Conservation (phyloP, 2,329 filamentous ascomycete genomes). For the Aurifilum marmelostoma region DNA sequence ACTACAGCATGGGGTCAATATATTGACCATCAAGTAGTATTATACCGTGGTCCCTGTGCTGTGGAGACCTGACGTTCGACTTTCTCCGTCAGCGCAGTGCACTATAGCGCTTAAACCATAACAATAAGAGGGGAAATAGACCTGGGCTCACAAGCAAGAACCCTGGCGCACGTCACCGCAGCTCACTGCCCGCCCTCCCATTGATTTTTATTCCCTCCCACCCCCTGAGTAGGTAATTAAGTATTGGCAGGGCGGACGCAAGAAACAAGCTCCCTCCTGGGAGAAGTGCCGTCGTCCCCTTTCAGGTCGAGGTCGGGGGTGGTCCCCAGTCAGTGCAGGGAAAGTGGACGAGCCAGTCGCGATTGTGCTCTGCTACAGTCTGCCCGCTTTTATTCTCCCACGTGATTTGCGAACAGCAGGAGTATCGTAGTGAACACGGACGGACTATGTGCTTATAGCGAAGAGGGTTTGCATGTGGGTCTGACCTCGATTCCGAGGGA, state of each 20-base stretch:
- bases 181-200: not conserved
- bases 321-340: conserved; percentile 13
- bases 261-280: not conserved
- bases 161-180: conserved; percentile 10
- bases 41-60: conserved; percentile 20
- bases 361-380: conserved; percentile 11
- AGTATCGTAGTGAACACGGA: not conserved
- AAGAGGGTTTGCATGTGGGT: not conserved
- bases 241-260: not conserved
- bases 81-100: conserved; percentile 11
- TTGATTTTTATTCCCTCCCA: too few species aligned
- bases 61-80: conserved; percentile 14
- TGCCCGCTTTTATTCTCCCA: not conserved
- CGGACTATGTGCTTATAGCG: too few species aligned
- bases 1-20: not conserved
- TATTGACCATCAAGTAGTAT: not conserved
- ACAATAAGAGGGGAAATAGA: conserved; percentile 5
- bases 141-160: conserved; percentile 11
- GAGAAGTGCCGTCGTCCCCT: conserved; percentile 24
- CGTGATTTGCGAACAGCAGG: not conserved
- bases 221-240: too few species aligned
- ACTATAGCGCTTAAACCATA: not conserved
- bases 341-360: conserved; percentile 23
- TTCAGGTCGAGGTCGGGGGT: conserved; percentile 8
- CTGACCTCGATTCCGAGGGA: not conserved